Percentiles rank a stretch among this genome's conserved stretches.
Conservation (phyloP, 164 flowering plant genomes). For the Magnolia sinica region DNA sequence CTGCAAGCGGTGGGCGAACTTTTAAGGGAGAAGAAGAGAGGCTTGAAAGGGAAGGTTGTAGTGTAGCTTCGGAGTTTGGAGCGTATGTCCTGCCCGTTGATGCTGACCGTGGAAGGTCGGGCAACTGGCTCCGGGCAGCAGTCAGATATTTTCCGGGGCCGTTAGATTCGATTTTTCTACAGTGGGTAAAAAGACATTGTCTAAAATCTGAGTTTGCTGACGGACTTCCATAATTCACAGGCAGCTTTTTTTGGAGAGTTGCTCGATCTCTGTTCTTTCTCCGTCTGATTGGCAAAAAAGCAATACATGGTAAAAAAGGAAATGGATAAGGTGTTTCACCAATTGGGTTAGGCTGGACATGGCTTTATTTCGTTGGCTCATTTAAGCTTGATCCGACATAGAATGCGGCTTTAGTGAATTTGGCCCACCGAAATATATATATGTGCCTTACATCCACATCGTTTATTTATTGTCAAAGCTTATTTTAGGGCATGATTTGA, state of each 20-base stretch:
- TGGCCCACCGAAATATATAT: too few relatives aligned
- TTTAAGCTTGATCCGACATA: too few relatives aligned
- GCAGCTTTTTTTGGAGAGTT: not conserved
- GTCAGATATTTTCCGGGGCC: not conserved
- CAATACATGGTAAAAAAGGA: too few relatives aligned
- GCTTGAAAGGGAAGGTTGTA: not conserved
- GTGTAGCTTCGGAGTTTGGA: not conserved
- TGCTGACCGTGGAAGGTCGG: not conserved
- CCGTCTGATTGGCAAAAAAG: not conserved
- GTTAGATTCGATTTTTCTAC: not conserved
- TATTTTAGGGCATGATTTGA: too few relatives aligned
- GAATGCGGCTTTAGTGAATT: too few relatives aligned
- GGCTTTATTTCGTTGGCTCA: too few relatives aligned
- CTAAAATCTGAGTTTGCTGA: not conserved
- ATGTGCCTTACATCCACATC: too few relatives aligned
- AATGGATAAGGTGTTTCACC: too few relatives aligned
- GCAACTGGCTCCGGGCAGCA: not conserved
- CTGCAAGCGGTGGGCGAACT: slow-evolving; percentile 18
- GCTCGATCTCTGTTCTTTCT: not conserved
- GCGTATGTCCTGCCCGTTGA: not conserved
- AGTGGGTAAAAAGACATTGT: not conserved
- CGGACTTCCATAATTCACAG: not conserved
- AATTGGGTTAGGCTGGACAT: too few relatives aligned
- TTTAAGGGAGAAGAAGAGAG: not conserved
- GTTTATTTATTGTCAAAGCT: too few relatives aligned